Evolutionary conservation across 2,329 filamentous ascomycete genomes (phyloP), one percentile per base, ranked within the genome.

Genomic region (Fusarium sp.): DNA sequence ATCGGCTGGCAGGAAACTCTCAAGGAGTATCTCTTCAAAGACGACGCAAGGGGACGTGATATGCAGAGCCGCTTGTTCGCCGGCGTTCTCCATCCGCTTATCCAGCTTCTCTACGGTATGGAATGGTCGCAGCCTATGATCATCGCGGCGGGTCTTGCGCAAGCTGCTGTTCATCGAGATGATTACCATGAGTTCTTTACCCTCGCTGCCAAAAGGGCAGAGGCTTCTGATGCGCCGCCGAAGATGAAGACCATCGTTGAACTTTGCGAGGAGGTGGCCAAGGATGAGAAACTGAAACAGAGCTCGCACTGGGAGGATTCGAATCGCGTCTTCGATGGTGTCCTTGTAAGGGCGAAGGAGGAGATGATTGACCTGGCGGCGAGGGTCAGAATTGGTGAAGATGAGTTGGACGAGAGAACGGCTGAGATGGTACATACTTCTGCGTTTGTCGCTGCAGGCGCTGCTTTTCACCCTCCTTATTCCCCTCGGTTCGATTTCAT

Each of bases 111-210:
- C 48, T 97, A 93, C 75, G 94, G 92, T 6, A 76, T 97, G 35
- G 93, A 97, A 75, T 97, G 93, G 81, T 77, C 85, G 11, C 93
- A 97, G 75, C 92, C 92, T 3, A 91, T 91, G 37, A 88, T 97
- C 61, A 84, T 97, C 27, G 92, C 93, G 7, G 88, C 95, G 79
- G 93, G 83, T 1, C 86, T 97, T 19, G 92, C 94, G 1, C 90
- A 96, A 79, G 84, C 91, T 2, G 88, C 90, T 9, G 87, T 93
- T 3, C 92, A 96, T 74, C 80, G 83, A 8, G 79, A 84, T 43
- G 85, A 85, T 77, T 82, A 91, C 3, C 80, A 78, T 2, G 67
- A 77, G 0, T 86, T 90, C 63, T 82, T 96, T 27, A 64, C 85
- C 9, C 89, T 92, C 69, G 82, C 83, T 0, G 75, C 78, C 7